These are phyloP conservation scores for Cladorrhinum sp. DNA, from an alignment of 2,329 filamentous ascomycete genomes.

Conservation along the genomic window DNA sequence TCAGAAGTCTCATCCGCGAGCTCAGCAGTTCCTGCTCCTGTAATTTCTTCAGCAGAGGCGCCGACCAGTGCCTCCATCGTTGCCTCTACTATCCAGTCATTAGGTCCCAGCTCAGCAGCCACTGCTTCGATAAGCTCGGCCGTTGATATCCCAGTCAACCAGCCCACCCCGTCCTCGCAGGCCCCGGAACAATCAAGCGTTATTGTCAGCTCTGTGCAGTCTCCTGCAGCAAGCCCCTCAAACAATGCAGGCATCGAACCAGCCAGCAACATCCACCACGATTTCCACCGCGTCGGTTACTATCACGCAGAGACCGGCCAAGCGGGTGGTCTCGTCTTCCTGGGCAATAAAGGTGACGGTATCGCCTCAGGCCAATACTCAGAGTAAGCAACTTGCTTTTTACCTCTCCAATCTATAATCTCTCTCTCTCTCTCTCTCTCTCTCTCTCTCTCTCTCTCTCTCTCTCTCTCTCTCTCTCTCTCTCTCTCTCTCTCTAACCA, in stretches of 20 bases:
- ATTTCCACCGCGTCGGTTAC: slow-evolving; percentile 44
- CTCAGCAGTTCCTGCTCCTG: too few relatives aligned
- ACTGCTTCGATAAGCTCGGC: not conserved
- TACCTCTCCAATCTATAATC: not conserved
- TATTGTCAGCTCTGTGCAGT: too few relatives aligned
- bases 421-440: too few relatives aligned
- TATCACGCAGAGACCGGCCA: slow-evolving; percentile 41
- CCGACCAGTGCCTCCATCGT: not conserved
- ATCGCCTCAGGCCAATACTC: slow-evolving; percentile 35
- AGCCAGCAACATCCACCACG: not conserved
- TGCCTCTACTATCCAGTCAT: not conserved
- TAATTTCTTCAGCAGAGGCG: not conserved
- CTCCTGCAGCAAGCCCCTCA: too few relatives aligned
- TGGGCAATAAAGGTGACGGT: slow-evolving; percentile 46
- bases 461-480: too few relatives aligned
- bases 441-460: too few relatives aligned
- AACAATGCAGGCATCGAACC: too few relatives aligned
- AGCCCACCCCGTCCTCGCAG: not conserved
- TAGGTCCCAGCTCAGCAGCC: too few relatives aligned
- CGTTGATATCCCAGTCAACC: not conserved
- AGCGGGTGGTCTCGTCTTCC: slow-evolving; percentile 46
- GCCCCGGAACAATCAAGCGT: too few relatives aligned
- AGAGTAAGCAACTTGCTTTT: slow-evolving; percentile 4
- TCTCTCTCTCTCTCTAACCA: not conserved
- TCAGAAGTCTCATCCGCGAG: not conserved